A percentile compares a stretch with the other conserved stretches of the same genome.
Evolutionary conservation across 176 grass and related monocot species (phyloP).

Genomic region (Lolium perenne): DNA sequence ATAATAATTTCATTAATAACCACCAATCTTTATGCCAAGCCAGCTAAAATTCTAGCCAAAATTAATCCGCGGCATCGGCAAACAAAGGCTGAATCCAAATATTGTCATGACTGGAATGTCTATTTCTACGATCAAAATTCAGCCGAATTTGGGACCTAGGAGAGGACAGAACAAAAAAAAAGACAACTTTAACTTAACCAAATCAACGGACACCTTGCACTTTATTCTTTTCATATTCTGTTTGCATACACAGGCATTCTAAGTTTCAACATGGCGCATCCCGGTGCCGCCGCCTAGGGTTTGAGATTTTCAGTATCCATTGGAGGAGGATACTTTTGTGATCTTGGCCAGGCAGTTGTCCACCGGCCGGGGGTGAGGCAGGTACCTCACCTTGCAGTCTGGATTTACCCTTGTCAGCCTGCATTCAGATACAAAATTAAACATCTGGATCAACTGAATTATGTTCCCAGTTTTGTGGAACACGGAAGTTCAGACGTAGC

Average conservation of each 20-base stretch:
- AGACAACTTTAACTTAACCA: neutral
- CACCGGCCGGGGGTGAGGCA: constrained; percentile 76
- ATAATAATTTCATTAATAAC: neutral
- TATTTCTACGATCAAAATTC: neutral
- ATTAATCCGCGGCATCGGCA: neutral
- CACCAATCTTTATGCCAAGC: too few species aligned
- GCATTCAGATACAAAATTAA: neutral
- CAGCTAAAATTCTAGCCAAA: too few species aligned
- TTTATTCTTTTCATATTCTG: neutral
- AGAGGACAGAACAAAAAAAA: neutral
- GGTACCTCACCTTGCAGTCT: constrained; percentile 50
- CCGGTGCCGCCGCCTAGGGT: neutral
- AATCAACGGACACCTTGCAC: too few species aligned
- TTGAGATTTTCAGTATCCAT: neutral
- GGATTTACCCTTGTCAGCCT: constrained; percentile 71
- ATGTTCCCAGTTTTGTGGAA: neutral
- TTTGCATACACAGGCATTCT: neutral
- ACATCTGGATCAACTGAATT: neutral
- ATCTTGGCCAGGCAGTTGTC: constrained; percentile 85
- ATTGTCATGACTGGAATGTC: neutral
- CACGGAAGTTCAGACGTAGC: neutral
- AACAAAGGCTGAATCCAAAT: neutral
- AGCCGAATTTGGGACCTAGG: neutral
- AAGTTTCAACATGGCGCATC: neutral
- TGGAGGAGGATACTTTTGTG: constrained; percentile 39